Percentiles rank a stretch among this genome's conserved stretches.
These are phyloP conservation scores for Clonostachys rhizophaga DNA, from an alignment of 2,329 filamentous ascomycete genomes.

Conservation along the genomic window DNA sequence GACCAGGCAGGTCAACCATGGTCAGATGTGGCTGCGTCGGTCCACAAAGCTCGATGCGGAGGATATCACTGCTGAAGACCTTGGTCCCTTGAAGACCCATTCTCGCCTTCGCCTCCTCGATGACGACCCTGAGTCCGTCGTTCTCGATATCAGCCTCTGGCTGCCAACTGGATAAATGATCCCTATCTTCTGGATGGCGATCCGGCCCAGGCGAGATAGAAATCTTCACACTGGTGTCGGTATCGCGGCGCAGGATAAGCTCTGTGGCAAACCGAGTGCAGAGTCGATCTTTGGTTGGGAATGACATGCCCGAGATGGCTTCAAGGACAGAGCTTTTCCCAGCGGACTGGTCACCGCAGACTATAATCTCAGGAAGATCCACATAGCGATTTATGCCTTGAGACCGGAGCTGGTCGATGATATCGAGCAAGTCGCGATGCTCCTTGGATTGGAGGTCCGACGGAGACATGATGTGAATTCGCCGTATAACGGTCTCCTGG, in stretches of 20 bases:
- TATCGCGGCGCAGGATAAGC: slow-evolving; percentile 45
- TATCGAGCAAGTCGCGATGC: slow-evolving; percentile 28
- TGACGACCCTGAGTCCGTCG: slow-evolving; percentile 20
- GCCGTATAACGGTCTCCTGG: no score
- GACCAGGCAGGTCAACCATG: slow-evolving; percentile 53
- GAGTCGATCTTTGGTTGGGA: slow-evolving; percentile 51
- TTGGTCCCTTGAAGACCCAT: slow-evolving; percentile 42
- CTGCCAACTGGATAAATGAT: neutral
- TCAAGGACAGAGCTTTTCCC: slow-evolving; percentile 64
- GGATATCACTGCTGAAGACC: slow-evolving; percentile 38
- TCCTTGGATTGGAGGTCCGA: slow-evolving; percentile 10
- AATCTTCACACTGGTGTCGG: slow-evolving; percentile 23
- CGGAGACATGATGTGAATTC: neutral
- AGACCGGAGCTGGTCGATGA: slow-evolving; percentile 28
- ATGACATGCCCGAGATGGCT: slow-evolving; percentile 56
- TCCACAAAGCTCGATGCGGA: slow-evolving; percentile 41
- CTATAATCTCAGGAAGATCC: slow-evolving; percentile 43
- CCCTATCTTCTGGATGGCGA: slow-evolving; percentile 14
- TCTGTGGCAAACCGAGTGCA: slow-evolving; percentile 63
- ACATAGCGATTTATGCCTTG: slow-evolving; percentile 29
- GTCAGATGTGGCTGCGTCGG: slow-evolving; percentile 47
- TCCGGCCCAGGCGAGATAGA: slow-evolving; percentile 19
- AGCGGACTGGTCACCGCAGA: slow-evolving; percentile 31
- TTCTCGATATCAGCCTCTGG: neutral
- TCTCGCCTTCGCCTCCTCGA: slow-evolving; percentile 30